Evolutionary conservation across 2,329 filamentous ascomycete species (phyloP), one percentile per base, ranked within the genome.

Genomic region (Venturia oleaginea): DNA sequence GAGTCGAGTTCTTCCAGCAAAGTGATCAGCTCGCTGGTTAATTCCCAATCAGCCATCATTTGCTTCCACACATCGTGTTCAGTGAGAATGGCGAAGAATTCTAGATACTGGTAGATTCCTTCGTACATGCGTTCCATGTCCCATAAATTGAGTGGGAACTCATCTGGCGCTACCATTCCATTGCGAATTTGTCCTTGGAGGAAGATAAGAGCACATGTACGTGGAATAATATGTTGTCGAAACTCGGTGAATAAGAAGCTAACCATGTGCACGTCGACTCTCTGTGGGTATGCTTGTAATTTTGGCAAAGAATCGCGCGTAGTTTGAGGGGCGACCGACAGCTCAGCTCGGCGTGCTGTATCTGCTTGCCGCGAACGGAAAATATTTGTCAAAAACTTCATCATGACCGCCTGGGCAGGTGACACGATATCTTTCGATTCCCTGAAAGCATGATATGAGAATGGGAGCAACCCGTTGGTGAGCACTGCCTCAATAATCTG

Each of bases 51-150:
- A 61, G 95, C 90, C 46, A 97, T 83, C 67, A 95, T 87, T 51
- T 86, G 83, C 67, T 95, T 90, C 80, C 91, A 91, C 61, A 91
- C 88, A 54, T 87, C 83, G 70, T 93, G 89, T 71, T 96, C 92
- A 0, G 91, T 92, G 34, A 96, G 84, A 0, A 94, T 92, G 19
- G 89, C 91, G 63, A 97, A 89, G 73, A 97, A 96, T 70, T 97
- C 92, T 1, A 97, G 84, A 72, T 96, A 96, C 74, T 97, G 92
- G 62, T 92, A 91, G 0, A 97, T 85, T 0, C 93, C 93, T 71
- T 97, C 93, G 74, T 96, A 96, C 65, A 95, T 93, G 17, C 93
- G 86, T 74, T 97, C 93, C 89, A 97, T 96, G 71, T 97, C 93
- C 93, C 93, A 97, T 59, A 92, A 84, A 70, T 97, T 95, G 1